Evolutionary conservation across 352 stramenopile genomes (phyloP), one percentile per base, ranked within the genome.

Genomic region (Blastocystis sp.): DNA sequence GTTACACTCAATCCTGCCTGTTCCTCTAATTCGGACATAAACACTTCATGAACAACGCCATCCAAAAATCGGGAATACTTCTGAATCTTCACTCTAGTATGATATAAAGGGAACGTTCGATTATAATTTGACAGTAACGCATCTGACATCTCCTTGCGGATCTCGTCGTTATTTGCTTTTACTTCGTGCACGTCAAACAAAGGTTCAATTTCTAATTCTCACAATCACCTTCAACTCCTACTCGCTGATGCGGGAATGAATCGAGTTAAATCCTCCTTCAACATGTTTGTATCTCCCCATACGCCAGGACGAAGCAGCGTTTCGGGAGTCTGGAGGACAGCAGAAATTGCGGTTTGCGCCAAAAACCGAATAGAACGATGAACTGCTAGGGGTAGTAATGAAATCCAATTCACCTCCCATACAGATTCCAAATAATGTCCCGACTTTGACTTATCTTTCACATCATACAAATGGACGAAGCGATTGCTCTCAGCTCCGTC

Each of bases 331-430:
- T 78, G 66, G 3, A 78, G 5, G 13, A 51, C 33, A 0, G 30
- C 66, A 2, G 66, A 42, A 22, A 78, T 17, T 19, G 37, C 66
- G 9, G 57, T 78, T 19, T 84, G 15, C 73, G 66, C 66, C 56
- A 84, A 40, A 30, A 44, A 64, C 4, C 56, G 27, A 54, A 42
- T 56, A 3, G 73, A 84, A 13, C 51, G 19, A 42, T 64, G 53
- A 11, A 22, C 48, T 22, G 73, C 51, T 19, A 68, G 40, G 3
- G 54, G 73, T 4, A 84, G 73, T 19, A 84, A 51, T 0, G 44
- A 54, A 17, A 68, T n/a, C 73, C 73, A 84, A 33, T 24, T 84
- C 6, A 42, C 30, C 22, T 84, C 73, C 73, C 73, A 84, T 2
- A 84, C 48, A 17, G 22, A 35, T 51, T 78, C 37, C 44, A 78